Evolutionary conservation across 805 yeast species (phyloP).

Genomic region (Saccharomycopsis babjevae): DNA sequence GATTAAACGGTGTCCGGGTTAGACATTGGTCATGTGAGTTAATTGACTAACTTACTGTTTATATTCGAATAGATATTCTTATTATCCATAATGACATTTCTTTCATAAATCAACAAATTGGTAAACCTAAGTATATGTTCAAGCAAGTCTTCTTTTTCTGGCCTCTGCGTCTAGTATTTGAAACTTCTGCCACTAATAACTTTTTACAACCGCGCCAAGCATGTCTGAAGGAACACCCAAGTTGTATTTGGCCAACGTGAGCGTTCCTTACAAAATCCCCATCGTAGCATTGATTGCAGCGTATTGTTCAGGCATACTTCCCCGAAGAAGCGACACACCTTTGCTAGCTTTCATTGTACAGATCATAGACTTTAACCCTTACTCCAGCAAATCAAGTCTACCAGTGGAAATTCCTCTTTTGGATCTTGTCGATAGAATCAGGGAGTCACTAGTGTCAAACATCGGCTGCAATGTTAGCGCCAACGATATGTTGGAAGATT

Average conservation of each 20-base stretch:
- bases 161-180: not conserved
- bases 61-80: no score
- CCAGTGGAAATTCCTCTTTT: constrained; percentile 28
- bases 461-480: constrained; percentile 17
- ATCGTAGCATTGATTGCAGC: constrained; percentile 38
- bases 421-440: constrained; percentile 24
- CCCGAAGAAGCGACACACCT: constrained; percentile 30
- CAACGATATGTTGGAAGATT: not conserved
- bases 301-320: constrained; percentile 34
- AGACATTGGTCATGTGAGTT: no score
- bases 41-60: no score
- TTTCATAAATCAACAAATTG: no score
- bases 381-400: constrained; percentile 17
- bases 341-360: constrained; percentile 34
- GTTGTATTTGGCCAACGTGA: constrained; percentile 25
- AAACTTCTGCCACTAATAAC: not conserved
- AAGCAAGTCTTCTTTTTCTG: not conserved
- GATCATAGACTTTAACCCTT: constrained; percentile 31
- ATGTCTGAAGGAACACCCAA: not conserved
- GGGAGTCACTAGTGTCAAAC: constrained; percentile 18
- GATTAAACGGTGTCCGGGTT: not conserved
- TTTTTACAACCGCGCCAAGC: not conserved
- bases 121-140: no score
- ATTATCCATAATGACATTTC: no score
- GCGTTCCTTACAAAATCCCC: constrained; percentile 45